Evolutionary conservation across 2,329 filamentous ascomycete species (phyloP).

Genomic region (Exophiala dermatitidis): DNA sequence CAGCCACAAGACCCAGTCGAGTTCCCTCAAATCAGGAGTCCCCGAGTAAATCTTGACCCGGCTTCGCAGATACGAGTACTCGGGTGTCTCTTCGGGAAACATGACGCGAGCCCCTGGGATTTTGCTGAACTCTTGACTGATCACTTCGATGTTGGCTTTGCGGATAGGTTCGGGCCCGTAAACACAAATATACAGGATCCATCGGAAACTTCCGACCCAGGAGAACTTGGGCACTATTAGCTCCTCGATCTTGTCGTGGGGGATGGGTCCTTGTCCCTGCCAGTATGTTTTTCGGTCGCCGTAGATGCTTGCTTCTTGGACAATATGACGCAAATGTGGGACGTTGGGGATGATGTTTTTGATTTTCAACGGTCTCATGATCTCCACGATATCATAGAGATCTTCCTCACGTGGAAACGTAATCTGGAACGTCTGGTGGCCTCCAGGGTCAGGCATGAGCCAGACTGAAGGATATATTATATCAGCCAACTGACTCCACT

Average conservation of each 20-base stretch:
- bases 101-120: constrained; percentile 41
- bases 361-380: constrained; percentile 33
- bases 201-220: constrained; percentile 27
- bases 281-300: constrained; percentile 31
- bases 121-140: constrained; percentile 40
- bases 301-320: constrained; percentile 37
- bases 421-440: constrained; percentile 40
- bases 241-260: constrained; percentile 36
- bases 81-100: constrained; percentile 37
- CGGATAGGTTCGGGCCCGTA: constrained; percentile 34
- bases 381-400: constrained; percentile 37
- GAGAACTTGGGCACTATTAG: no score
- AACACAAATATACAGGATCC: constrained; percentile 47
- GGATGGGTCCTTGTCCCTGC: constrained; percentile 32
- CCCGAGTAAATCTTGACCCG: constrained; percentile 26
- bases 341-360: constrained; percentile 44
- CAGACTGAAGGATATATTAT: constrained; percentile 29
- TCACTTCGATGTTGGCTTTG: constrained; percentile 33
- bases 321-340: constrained; percentile 41
- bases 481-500: no score
- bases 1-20: constrained; percentile 46
- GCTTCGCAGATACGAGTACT: constrained; percentile 31
- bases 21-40: constrained; percentile 31
- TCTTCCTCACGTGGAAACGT: constrained; percentile 46
- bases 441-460: constrained; percentile 49